phyloP scores from a whole-genome alignment of 257 asterid species.

The Rauvolfia tetraphylla region DNA sequence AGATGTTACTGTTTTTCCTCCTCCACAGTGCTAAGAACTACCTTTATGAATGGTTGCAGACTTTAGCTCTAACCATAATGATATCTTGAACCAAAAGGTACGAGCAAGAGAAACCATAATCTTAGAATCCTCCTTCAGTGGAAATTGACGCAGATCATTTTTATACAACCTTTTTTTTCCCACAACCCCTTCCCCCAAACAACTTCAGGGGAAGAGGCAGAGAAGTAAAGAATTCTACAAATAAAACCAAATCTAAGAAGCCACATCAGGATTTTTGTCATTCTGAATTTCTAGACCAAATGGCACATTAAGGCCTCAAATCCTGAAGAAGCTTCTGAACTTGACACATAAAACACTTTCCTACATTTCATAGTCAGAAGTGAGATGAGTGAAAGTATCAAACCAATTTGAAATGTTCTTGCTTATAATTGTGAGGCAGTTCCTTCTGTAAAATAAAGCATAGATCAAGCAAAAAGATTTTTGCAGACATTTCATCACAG shows the following conservation, averaged over 20 bases:
- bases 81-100: background rate
- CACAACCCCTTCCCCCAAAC: background rate
- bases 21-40: background rate
- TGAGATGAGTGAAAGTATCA: background rate
- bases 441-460: background rate
- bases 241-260: background rate
- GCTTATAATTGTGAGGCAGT: background rate
- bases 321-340: background rate
- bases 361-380: background rate
- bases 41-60: background rate
- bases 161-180: background rate
- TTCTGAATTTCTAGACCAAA: background rate
- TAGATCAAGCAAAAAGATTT: background rate
- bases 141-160: background rate
- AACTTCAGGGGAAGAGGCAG: background rate
- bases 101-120: background rate
- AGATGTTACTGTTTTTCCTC: background rate
- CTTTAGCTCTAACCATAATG: slow-evolving; percentile 4
- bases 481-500: slow-evolving; percentile 4
- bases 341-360: background rate
- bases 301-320: background rate
- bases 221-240: too few species aligned
- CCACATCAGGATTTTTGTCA: background rate
- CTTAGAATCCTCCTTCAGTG: background rate
- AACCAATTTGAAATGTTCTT: background rate